Evolutionary conservation across 1,284 basidiomycete genomes (phyloP).

Genomic region (Inonotus obliquus): DNA sequence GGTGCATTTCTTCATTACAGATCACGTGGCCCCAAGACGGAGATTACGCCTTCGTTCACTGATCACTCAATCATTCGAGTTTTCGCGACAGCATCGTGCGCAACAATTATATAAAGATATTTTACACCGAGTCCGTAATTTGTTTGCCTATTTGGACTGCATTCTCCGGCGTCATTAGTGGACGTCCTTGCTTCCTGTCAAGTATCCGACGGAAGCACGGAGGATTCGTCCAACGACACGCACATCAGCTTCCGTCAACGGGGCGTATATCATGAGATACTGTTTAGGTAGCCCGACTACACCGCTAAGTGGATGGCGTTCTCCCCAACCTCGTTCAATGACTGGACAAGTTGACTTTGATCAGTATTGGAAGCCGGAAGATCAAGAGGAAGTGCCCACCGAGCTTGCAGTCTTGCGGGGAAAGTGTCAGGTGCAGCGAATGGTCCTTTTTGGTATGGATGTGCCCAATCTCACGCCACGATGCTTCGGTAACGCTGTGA

Average conservation of each 20-base stretch:
- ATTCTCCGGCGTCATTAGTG: background rate
- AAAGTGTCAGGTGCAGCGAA: conserved; percentile 24
- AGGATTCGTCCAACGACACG: conserved; percentile 24
- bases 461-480: conserved; percentile 24
- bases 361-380: no score
- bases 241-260: conserved; percentile 24
- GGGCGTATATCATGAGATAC: conserved; percentile 27
- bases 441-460: conserved; percentile 23
- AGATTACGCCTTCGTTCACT: no score
- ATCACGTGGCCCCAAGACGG: no score
- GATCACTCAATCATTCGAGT: no score
- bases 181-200: conserved; percentile 9
- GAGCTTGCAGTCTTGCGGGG: conserved; percentile 26
- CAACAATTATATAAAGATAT: no score
- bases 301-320: conserved; percentile 25
- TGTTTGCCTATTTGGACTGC: no score
- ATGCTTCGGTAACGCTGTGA: conserved; percentile 18
- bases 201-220: conserved; percentile 21
- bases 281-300: conserved; percentile 20
- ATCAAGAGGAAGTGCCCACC: conserved; percentile 13
- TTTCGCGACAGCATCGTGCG: no score
- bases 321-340: conserved; percentile 27
- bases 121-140: no score
- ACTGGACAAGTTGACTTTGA: conserved; percentile 15
- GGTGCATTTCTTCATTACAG: no score